Evolutionary conservation across 139 green algal species (phyloP), one percentile per base, ranked within the genome.

Genomic region (Ettlia oleoabundans): DNA sequence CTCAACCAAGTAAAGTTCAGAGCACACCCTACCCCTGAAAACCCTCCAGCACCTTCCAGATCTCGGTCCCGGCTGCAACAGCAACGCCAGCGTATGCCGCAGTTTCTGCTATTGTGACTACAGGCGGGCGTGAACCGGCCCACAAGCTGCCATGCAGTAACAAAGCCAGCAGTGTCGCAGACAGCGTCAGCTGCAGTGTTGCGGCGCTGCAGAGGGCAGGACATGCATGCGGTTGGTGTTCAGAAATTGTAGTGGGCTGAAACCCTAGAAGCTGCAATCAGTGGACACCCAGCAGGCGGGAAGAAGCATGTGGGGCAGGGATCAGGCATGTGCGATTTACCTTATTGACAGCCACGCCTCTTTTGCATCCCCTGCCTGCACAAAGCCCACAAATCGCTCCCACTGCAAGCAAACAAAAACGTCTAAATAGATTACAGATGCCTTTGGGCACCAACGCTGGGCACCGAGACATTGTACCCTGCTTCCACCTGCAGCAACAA

Each of bases 311-410:
- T 2, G 6, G 8, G 13, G 33, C 33, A 47, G 64, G 8, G 13
- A 26, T 32, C 13, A 47, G 8, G 3, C 28, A 28, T n/a, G 21
- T 65, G 41, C 28, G 8, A 9, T 53, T 24, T 9, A 80, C 73
- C 73, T 80, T 33, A 80, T 80, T 51, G 30, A 41, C 37, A 80
- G 53, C 73, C 73, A 80, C 0, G 73, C 73, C 37, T 80, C 73
- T 53, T 80, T 80, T 7, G 73, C 52, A 69, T 80, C 53, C 22
- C 73, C 73, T 30, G 52, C 73, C 0, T 64, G 51, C 8, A 80
- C 53, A 40, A 80, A 80, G 35, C 52, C 52, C 3, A n/a, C 73
- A 55, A 80, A 80, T 8, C 73, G 73, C 73, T 80, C 10, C 73
- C 67, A 58, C 9, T 32, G 66, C 35, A 26, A 47, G n/a, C n/a